A percentile compares a stretch with the other conserved stretches of the same genome.
These are phyloP conservation scores for Solanum hybrid DNA, from an alignment of 305 asterid genomes.

Conservation along the genomic window DNA sequence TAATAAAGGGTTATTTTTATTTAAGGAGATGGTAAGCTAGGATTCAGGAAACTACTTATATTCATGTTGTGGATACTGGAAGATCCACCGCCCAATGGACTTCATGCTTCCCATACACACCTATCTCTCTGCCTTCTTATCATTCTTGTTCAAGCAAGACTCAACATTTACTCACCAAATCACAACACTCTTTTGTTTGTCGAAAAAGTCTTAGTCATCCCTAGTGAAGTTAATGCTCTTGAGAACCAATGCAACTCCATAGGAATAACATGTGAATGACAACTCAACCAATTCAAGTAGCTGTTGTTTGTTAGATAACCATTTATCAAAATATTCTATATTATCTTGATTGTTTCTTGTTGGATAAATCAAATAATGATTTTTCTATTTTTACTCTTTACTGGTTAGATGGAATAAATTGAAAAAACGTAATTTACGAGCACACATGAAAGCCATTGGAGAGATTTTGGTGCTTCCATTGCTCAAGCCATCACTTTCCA, in stretches of 20 bases:
- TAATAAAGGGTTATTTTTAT: not conserved
- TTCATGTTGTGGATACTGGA: not conserved
- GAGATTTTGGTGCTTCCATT: not conserved
- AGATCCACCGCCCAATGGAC: conserved; percentile 28
- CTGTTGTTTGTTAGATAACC: not conserved
- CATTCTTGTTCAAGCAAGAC: conserved; percentile 33
- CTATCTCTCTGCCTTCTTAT: conserved; percentile 28
- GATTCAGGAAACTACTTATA: not conserved
- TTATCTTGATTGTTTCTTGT: not conserved
- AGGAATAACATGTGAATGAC: conserved; percentile 49
- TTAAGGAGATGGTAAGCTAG: not conserved
- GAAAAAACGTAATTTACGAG: not conserved
- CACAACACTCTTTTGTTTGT: conserved; percentile 30
- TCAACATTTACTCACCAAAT: conserved; percentile 38
- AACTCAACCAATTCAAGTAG: conserved; percentile 19
- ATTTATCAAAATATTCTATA: not conserved
- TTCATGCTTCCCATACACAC: conserved; percentile 11
- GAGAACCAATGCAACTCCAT: conserved; percentile 33
- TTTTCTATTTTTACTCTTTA: not conserved
- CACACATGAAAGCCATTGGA: not conserved
- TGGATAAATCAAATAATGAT: not conserved
- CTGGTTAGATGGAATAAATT: not conserved
- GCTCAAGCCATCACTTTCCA: not conserved
- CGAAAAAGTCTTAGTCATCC: conserved; percentile 32
- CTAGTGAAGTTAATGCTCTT: conserved; percentile 4